Conservation (phyloP, 176 grass and related monocot species). For the Pontederia paniculata region DNA sequence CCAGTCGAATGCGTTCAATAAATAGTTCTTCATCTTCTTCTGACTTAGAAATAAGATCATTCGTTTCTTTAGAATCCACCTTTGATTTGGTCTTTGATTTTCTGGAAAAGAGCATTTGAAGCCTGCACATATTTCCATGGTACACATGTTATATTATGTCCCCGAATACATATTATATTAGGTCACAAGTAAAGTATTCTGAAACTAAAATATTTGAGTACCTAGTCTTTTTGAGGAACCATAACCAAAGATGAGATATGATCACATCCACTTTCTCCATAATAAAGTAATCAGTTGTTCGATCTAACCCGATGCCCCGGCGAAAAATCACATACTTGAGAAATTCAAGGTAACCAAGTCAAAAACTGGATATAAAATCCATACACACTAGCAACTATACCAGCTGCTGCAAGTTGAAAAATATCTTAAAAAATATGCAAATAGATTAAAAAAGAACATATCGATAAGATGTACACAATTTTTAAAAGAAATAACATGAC, state of each 20-base stretch:
- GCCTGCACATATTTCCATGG: slow-evolving; percentile 24
- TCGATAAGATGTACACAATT: too few species aligned
- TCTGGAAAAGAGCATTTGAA: slow-evolving; percentile 66
- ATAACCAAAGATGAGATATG: slow-evolving; percentile 61
- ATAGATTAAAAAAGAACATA: too few species aligned
- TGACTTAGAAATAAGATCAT: slow-evolving; percentile 48
- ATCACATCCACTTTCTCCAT: slow-evolving; percentile 91
- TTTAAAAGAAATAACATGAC: too few species aligned
- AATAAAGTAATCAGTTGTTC: slow-evolving; percentile 67
- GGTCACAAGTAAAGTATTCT: slow-evolving; percentile 4
- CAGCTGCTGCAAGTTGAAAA: too few species aligned
- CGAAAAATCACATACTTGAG: slow-evolving; percentile 79
- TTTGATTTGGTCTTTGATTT: slow-evolving; percentile 35
- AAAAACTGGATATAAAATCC: background rate
- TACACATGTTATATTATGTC: background rate
- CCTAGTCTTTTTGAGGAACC: slow-evolving; percentile 76
- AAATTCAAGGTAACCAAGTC: slow-evolving; percentile 1
- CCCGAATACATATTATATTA: slow-evolving; percentile 5
- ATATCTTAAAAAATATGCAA: too few species aligned
- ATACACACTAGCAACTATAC: too few species aligned
- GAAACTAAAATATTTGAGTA: slow-evolving; percentile 19
- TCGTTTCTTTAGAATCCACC: slow-evolving; percentile 59
- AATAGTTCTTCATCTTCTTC: slow-evolving; percentile 47
- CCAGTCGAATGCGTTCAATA: slow-evolving; percentile 77
- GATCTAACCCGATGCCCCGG: slow-evolving; percentile 71